Evolutionary conservation across 805 yeast genomes (phyloP).

Genomic region (Wickerhamiella vanderwaltii): DNA sequence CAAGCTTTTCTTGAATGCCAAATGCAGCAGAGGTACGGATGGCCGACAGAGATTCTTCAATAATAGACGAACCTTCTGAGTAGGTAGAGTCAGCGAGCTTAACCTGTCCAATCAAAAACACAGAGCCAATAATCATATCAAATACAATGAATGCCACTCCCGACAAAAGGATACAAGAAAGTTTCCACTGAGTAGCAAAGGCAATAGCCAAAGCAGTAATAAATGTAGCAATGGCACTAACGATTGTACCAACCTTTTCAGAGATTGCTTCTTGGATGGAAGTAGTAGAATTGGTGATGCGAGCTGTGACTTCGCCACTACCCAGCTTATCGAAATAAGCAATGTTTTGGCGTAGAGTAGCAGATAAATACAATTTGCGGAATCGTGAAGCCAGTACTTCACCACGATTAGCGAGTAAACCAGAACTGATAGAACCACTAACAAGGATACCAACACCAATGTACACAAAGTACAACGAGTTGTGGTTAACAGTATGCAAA

Average conservation of each 20-base stretch:
- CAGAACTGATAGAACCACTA: constrained; percentile 26
- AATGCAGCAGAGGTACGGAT: constrained; percentile 33
- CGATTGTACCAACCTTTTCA: constrained; percentile 31
- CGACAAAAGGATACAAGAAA: constrained; percentile 28
- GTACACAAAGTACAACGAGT: constrained; percentile 32
- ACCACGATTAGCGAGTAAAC: constrained; percentile 30
- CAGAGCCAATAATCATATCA: constrained; percentile 25
- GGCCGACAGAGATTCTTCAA: constrained; percentile 32
- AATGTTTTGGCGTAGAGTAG: constrained; percentile 31
- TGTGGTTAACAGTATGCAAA: constrained; percentile 27
- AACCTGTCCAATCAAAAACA: constrained; percentile 25
- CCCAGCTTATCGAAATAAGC: constrained; percentile 34
- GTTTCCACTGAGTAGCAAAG: constrained; percentile 28
- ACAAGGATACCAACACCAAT: constrained; percentile 30
- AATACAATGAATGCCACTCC: constrained; percentile 26
- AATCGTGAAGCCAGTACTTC: constrained; percentile 33
- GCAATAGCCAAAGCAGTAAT: constrained; percentile 28
- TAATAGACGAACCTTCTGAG: constrained; percentile 28
- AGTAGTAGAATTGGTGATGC: constrained; percentile 32
- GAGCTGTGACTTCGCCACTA: constrained; percentile 33
- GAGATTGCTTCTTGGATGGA: constrained; percentile 33
- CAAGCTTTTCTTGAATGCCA: constrained; percentile 31
- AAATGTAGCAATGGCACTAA: constrained; percentile 31
- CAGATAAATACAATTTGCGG: constrained; percentile 29
- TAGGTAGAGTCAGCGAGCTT: constrained; percentile 20